Conservation (phyloP, 495 filamentous ascomycete genomes). For the Lepidopterella palustris region DNA sequence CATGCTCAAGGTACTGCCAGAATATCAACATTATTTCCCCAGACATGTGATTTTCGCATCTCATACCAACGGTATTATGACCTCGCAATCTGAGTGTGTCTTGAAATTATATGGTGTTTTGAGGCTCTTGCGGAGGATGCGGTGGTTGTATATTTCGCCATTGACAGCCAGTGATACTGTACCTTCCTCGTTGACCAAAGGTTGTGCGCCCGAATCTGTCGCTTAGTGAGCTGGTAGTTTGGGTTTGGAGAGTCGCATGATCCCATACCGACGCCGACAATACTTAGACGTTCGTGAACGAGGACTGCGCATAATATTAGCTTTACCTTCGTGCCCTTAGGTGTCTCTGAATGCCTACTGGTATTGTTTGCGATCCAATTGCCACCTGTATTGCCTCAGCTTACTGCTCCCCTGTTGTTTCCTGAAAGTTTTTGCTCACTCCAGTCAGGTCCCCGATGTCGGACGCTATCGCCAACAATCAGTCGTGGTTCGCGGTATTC, state of each 20-base stretch:
- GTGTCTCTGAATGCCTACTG: constrained; percentile 49
- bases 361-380: constrained; percentile 83
- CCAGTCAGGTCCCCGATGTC: constrained; percentile 98
- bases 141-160: constrained; percentile 99
- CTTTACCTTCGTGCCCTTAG: not conserved
- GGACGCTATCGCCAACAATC: constrained; percentile 53
- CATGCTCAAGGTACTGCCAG: constrained; percentile 80
- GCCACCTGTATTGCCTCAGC: constrained; percentile 57
- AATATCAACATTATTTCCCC: constrained; percentile 24
- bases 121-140: constrained; percentile 77
- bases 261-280: constrained; percentile 92
- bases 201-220: constrained; percentile 87
- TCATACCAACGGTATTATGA: constrained; percentile 91
- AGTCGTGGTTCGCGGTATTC: constrained; percentile 1
- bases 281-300: constrained; percentile 92
- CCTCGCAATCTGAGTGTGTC: constrained; percentile 96
- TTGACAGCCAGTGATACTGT: constrained; percentile 92
- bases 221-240: constrained; percentile 15
- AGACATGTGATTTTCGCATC: not conserved
- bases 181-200: constrained; percentile 83
- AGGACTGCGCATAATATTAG: constrained; percentile 59
- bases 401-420: constrained; percentile 12
- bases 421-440: constrained; percentile 55
- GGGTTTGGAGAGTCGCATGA: constrained; percentile 5
- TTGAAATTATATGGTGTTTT: constrained; percentile 84